phyloP scores from a whole-genome alignment of 176 grass and related monocot species.

The Chrysopogon serrulatus region DNA sequence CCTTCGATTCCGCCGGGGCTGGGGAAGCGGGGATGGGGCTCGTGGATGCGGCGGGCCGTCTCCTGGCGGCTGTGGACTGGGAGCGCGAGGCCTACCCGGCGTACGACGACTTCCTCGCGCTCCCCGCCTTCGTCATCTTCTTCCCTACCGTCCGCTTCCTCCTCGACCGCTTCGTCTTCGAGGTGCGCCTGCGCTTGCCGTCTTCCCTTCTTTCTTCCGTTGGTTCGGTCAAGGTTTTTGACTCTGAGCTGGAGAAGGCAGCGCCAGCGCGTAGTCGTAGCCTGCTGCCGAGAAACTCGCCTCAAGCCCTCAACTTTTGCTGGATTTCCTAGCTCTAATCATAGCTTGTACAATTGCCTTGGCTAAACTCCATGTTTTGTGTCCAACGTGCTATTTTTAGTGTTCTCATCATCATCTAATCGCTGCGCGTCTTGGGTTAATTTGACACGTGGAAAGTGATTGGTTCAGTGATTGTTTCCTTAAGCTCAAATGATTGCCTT shows the following conservation, averaged over 20 bases:
- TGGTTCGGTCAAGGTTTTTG: background rate
- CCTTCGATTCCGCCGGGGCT: background rate
- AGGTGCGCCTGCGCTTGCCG: slow-evolving; percentile 28
- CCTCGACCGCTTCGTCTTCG: slow-evolving; percentile 77
- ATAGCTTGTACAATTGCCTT: background rate
- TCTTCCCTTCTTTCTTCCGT: background rate
- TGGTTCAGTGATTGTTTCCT: background rate
- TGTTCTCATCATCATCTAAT: background rate
- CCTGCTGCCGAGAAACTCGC: background rate
- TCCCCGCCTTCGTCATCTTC: slow-evolving; percentile 76
- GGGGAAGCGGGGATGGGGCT: slow-evolving; percentile 18
- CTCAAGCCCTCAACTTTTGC: background rate
- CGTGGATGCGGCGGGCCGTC: background rate
- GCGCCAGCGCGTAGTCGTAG: too few species aligned
- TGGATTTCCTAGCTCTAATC: background rate
- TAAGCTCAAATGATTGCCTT: background rate
- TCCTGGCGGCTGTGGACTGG: slow-evolving; percentile 39
- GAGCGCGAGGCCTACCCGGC: slow-evolving; percentile 64
- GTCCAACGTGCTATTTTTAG: background rate
- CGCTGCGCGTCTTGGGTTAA: slow-evolving; percentile 1
- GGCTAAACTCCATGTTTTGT: background rate
- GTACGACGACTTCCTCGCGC: slow-evolving; percentile 66
- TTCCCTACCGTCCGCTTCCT: slow-evolving; percentile 69
- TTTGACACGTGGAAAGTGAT: background rate
- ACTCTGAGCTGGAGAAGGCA: background rate